Evolutionary conservation across 768 basidiomycete genomes (phyloP), one percentile per base, ranked within the genome.

Genomic region (Russula lepida): DNA sequence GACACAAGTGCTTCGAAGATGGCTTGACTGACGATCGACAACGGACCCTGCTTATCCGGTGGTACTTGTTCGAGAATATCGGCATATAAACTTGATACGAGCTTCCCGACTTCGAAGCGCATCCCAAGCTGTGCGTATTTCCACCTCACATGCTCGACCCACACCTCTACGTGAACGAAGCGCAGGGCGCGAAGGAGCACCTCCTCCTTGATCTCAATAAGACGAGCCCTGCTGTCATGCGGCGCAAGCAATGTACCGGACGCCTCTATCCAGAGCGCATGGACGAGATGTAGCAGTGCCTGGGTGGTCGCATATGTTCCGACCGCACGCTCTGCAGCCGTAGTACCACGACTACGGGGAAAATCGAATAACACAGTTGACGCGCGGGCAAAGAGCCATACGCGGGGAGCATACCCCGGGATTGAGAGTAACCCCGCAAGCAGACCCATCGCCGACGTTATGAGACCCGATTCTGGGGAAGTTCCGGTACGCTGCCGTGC

Each of bases 351-450:
- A 85, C 83, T 5, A 83, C 82, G 62, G 83, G 82, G 11, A 82
- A 84, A 32, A 78, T 88, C 86, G 67, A 95, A 92, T 28, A 97
- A 78, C 23, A 84, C 80, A 0, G 81, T 76, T 0, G 92, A 88
- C 6, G 88, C 88, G 13, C 92, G 85, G 21, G 95, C 81, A 68
- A 89, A 94, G 11, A 92, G 76, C 93, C 92, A 95, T 25, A 95
- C 89, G 2, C 88, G 81, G 65, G 84, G 83, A n/a, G 89, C 88
- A 68, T 87, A 87, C 48, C 76, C 78, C 1, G 88, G 89, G 13
- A 89, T 74, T 1, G 84, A 81, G 37, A 94, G 79, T 32, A 95
- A 78, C 0, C 86, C 86, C 4, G 89, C 79, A 21, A 95, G 80
- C 13, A 95, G 85, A 56, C 84, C 88, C 76, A 95, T 81, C 4